Base-by-base conservation (phyloP, 805 yeast genomes). In the Ogataea populi-albae region DNA sequence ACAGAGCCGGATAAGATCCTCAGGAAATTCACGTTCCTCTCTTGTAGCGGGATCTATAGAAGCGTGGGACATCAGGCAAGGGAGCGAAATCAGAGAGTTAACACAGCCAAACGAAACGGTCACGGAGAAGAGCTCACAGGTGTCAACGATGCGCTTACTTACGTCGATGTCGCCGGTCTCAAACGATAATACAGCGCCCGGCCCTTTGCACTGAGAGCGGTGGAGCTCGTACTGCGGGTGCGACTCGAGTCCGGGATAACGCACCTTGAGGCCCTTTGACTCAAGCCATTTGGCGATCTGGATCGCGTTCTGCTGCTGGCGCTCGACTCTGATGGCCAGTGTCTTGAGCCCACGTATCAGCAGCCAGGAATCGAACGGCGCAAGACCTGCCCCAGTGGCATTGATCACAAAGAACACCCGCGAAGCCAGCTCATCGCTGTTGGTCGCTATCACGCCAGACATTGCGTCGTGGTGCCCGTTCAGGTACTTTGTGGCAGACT, bases 1-100 rank as follows among this genome's bases (percentile, higher is more conserved):
- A 58, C 96, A 89, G 37, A 89, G 71, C 53, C 98, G 73, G 49
- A 89, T 79, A 54, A 89, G 69, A 57, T 91, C 97, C 61, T 89
- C 97, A 2, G 96, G 96, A 64, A 89, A 79, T 29, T 80, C 87
- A 59, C 98, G 78, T 59, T 84, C 94, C 32, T 79, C 80, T 61
- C 97, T 78, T 3, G 86, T 80, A 54, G 85, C 77, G 17, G 88
- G 82, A 50, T 88, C 96, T 44, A 89, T 89, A 3, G 96, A 82
- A n/a, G 97, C 97, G 57, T 89, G 98, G 5, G 96, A 86, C 97
- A 89, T 89, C 61, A 77, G 76, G 61, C 97, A 86, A 11, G 98
- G 98, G 80, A 89, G 75, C 25, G 96, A 86, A 39, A 89, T 86
- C 55, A 89, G 71, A 12, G 95, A 85, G 67, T 87, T 86, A 42